A percentile compares a stretch with the other conserved stretches of the same genome.
Evolutionary conservation across 225 moss, liverwort and hornwort species (phyloP).

Genomic region (Marchantia polymorpha): DNA sequence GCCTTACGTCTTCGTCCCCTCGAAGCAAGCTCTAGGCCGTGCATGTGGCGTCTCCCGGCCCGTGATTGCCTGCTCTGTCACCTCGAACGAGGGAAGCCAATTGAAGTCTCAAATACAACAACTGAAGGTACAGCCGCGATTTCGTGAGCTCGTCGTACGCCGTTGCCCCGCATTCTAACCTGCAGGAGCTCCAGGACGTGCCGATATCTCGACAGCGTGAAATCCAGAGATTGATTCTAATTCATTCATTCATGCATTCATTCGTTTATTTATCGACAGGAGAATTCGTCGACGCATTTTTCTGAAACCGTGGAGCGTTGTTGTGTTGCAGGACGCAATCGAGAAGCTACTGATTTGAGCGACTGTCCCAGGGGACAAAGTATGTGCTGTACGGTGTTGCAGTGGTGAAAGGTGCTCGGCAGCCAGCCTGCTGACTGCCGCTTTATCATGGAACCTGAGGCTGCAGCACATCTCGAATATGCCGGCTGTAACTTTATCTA

Average conservation of each 20-base stretch:
- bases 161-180: too few relatives aligned
- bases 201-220: too few relatives aligned
- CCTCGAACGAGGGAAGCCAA: conserved; percentile 93
- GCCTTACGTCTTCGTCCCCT: conserved; percentile 93
- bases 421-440: conserved; percentile 10
- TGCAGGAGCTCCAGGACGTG: too few relatives aligned
- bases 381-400: conserved; percentile 9
- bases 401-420: conserved; percentile 9
- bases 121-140: conserved; percentile 47
- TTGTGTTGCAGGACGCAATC: conserved; percentile 61
- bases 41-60: conserved; percentile 95
- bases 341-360: conserved; percentile 83
- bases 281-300: not conserved
- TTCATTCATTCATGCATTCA: too few relatives aligned
- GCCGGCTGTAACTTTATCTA: conserved; percentile 29
- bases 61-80: conserved; percentile 92
- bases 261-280: too few relatives aligned
- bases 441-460: conserved; percentile 12
- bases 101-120: conserved; percentile 94
- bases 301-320: not conserved
- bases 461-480: conserved; percentile 15
- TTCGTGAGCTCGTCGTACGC: not conserved
- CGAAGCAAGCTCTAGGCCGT: conserved; percentile 88
- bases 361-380: not conserved
- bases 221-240: too few relatives aligned